Evolutionary conservation across 2,329 filamentous ascomycete genomes (phyloP), one percentile per base, ranked within the genome.

Genomic region (Remersonia thermophila): DNA sequence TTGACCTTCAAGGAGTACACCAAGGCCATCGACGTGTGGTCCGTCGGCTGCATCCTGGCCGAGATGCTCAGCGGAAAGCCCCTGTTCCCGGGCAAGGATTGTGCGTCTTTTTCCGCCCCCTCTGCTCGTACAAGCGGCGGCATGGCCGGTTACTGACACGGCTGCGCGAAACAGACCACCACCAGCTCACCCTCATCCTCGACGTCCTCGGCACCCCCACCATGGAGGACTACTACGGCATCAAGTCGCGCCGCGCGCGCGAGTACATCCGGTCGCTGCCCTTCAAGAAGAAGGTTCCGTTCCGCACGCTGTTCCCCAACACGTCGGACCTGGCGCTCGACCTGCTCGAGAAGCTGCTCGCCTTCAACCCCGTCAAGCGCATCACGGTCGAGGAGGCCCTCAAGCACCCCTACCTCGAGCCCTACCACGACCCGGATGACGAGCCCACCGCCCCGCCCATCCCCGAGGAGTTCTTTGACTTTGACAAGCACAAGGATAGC

Each of bases 1-100:
- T 80, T 98, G 66, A 98, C 91, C 10, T 98, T 96, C 71, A 96
- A 98, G 67, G 91, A 98, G 64, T 98, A 98, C 66, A 98, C 91
- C 52, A 98, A 96, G 65, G 91, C 91, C 30, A 98, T 98, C 55
- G 91, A 98, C 55, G 87, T 98, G 9, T 98, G 91, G 91, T 95
- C 87, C 53, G 91, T 98, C 35, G 91, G 91, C 39, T 98, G 91
- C 55, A 98, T 98, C 51, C 66, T 98, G 51, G 91, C 91, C 3
- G 91, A 98, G 68, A 98, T 98, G 91, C 69, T 98, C 44, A 96
- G 86, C 60, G 91, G 91, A 49, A 98, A 98, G 71, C 91, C 91
- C 13, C 64, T 98, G 31, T 98, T 98, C 67, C 91, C 91, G 2
- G 91, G 91, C 56, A 98, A 98, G 63, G 91, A 98, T 60, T 98